These are phyloP conservation scores for Aegle marmelos DNA, from an alignment of 345 rosid species.

Conservation along the genomic window DNA sequence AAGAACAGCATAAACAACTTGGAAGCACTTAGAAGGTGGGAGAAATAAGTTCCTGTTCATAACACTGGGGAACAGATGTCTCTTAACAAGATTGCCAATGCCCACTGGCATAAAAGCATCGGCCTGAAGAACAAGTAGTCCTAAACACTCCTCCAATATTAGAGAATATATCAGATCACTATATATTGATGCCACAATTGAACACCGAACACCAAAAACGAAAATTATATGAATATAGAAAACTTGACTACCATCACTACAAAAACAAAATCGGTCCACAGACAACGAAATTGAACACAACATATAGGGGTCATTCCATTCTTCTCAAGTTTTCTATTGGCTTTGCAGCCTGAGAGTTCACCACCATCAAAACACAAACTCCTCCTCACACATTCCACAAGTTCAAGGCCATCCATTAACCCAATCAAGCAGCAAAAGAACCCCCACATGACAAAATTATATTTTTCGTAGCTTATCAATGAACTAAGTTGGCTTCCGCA, in stretches of 20 bases:
- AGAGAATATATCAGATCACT: no score
- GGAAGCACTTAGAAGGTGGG: neutral
- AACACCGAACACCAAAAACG: neutral
- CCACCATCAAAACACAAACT: neutral
- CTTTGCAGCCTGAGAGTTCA: neutral
- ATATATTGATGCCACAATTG: neutral
- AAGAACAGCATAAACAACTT: no score
- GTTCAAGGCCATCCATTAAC: neutral
- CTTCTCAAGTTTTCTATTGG: neutral
- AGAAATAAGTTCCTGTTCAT: neutral
- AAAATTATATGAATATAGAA: neutral
- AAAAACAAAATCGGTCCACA: neutral
- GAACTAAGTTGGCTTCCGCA: slow-evolving; percentile 86
- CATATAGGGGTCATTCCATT: neutral
- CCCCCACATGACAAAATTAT: neutral
- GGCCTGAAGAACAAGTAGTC: no score
- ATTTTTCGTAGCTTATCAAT: neutral
- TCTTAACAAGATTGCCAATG: no score
- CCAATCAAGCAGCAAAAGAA: neutral
- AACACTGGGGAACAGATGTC: no score
- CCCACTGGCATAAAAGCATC: no score
- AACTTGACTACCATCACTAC: neutral
- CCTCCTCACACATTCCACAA: neutral
- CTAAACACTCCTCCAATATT: no score
- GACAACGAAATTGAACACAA: neutral